Conservation (phyloP, 768 basidiomycete species). For the Cyclocybe aegerita region DNA sequence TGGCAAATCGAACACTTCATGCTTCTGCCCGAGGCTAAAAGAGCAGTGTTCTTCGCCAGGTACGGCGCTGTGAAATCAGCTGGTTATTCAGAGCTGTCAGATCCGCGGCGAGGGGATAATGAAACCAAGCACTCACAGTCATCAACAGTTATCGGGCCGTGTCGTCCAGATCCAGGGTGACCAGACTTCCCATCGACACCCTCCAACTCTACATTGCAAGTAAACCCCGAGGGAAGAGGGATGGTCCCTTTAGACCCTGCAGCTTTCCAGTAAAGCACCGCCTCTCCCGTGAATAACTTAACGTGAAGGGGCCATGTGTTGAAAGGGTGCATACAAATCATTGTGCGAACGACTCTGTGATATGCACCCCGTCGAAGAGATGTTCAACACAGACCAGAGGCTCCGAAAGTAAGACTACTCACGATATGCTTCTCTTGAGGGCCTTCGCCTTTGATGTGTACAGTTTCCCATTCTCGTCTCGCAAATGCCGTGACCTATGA, state of each 20-base stretch:
- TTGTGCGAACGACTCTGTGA: conserved; percentile 58
- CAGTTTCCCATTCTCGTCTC: conserved; percentile 39
- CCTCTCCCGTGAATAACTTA: conserved; percentile 70
- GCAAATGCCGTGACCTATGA: conserved; percentile 63
- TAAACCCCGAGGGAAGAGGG: conserved; percentile 54
- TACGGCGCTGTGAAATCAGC: conserved; percentile 48
- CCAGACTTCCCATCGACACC: conserved; percentile 71
- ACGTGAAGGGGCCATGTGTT: conserved; percentile 72
- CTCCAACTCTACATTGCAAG: conserved; percentile 53
- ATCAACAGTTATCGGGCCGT: conserved; percentile 53
- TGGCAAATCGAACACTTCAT: conserved; percentile 51
- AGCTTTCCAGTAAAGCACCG: conserved; percentile 51
- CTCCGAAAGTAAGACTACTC: conserved; percentile 17
- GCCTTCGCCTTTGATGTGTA: conserved; percentile 30
- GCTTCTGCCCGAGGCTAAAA: conserved; percentile 33
- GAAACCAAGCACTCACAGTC: conserved; percentile 41
- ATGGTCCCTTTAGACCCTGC: conserved; percentile 20
- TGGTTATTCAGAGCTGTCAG: conserved; percentile 17
- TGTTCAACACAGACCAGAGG: not conserved
- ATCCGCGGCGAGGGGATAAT: not conserved
- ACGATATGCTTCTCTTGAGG: conserved; percentile 50
- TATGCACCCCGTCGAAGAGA: not conserved
- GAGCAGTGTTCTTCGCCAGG: conserved; percentile 45
- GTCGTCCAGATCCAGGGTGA: conserved; percentile 49
- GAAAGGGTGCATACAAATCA: conserved; percentile 69